Evolutionary conservation across 495 filamentous ascomycete species (phyloP), one percentile per base, ranked within the genome.

Genomic region (Aspergillus mulundensis): DNA sequence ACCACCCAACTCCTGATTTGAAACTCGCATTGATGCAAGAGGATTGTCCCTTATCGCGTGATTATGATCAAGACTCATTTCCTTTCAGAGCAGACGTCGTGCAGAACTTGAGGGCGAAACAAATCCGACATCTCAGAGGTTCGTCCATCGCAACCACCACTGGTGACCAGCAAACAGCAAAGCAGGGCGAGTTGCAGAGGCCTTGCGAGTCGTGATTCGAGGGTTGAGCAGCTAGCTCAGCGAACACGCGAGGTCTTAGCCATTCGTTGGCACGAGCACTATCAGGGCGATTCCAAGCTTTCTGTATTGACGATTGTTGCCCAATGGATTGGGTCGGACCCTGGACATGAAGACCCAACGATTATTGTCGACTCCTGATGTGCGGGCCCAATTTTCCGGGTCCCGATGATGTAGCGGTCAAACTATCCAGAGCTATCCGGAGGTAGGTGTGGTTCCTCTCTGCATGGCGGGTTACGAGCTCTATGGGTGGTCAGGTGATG

Each of bases 11-110:
- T 18, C 34, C 38, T 56, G 24, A 40, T 60, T 55, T 46, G 43
- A 43, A 46, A 36, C 25, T 48, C 7, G 45, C 46, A 50, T 43
- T 19, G 30, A 30, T 50, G 21, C 42, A 1, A 41, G 25, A 19
- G 30, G 38, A 46, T 53, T 41, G 21, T 11, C 40, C 50, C 39
- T 57, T 61, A 61, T 61, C 54, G 49, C 40, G 54, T 57, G 54
- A 50, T 57, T 45, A 45, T 25, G 38, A 19, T 16, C 43, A 14
- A 36, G 39, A 45, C 39, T 16, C 25, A 16, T 52, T 39, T 28
- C 23, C 39, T 21, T 50, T 10, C 32, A 36, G 32, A 14, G 5
- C 5, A 20, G 21, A 21, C 1, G 8, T 39, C 50, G 49, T 32
- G 38, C 39, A 34, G 39, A 11, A 53, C 12, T 19, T 30, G 15